Base-by-base conservation (phyloP, 768 basidiomycete species). In the Dacryopinax primogenitus region DNA sequence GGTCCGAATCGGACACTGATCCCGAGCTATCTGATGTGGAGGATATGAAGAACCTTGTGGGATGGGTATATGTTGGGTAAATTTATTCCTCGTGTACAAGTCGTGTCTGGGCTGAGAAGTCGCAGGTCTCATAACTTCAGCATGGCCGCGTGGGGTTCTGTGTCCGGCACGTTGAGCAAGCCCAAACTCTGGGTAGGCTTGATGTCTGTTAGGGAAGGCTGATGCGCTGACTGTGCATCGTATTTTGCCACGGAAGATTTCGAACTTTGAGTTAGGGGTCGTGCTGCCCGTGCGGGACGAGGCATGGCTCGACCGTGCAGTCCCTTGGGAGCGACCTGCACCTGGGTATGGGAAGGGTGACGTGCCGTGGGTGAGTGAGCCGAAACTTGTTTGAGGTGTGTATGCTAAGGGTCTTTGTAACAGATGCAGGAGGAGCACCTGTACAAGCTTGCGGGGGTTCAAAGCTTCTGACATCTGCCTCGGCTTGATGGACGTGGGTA, bases 181-280 rank as follows among this genome's bases (percentile, higher is more conserved):
- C 51, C 51, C 11, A 58, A 58, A 18, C 30, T 58, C 15, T 58
- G 51, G 51, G 51, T 58, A 30, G 30, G 51, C 32, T 23, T 30
- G 32, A 44, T 32, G 18, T 58, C n/a, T n/a, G n/a, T n/a, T n/a
- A 15, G 9, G 13, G 13, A 23, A 23, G 7, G 13, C 23, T 58
- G 51, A 58, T 6, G 6, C 12, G 32, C 11, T 58, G 23, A 30
- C 51, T 58, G 51, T 28, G 15, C 26, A 11, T 58, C 51, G 9
- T 11, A 28, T 7, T 23, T 11, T 30, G 11, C 23, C 23, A 9
- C 51, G 51, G 51, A 58, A 58, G 51, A 58, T 58, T 4, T 58
- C 51, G 51, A 58, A 58, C 51, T 58, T 58, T 58, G 51, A 58
- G 51, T 30, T 58, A 58, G 51, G 51, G 11, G 32, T 58, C 51